phyloP scores from a whole-genome alignment of 2,329 filamentous ascomycete species.

The Xylaria digitata region DNA sequence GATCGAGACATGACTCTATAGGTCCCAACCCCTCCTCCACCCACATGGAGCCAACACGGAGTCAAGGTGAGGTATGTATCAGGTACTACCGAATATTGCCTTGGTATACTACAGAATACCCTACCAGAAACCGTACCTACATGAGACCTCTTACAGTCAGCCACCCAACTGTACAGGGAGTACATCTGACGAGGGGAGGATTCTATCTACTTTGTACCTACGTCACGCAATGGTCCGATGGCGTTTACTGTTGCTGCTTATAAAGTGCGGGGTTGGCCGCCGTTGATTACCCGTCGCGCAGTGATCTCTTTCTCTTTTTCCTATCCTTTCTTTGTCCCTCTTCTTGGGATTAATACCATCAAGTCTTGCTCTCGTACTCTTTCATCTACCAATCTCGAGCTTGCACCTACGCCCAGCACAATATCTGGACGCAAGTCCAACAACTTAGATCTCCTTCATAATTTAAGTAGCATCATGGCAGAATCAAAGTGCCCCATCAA shows the following conservation, averaged over 20 bases:
- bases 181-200: constrained; percentile 12
- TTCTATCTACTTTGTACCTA: constrained; percentile 13
- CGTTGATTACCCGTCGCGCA: constrained; percentile 9
- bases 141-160: constrained; percentile 1
- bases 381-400: neutral
- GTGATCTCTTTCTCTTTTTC: constrained; percentile 1
- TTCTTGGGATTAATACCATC: neutral
- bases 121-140: constrained; percentile 7
- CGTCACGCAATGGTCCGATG: constrained; percentile 35
- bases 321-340: neutral
- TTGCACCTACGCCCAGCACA: constrained; percentile 1
- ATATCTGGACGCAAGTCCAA: constrained; percentile 4
- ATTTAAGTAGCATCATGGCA: constrained; percentile 34
- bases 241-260: constrained; percentile 23
- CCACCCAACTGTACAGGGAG: constrained; percentile 15
- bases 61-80: neutral
- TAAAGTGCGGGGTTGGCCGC: constrained; percentile 41
- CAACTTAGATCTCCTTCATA: neutral
- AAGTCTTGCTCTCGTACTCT: constrained; percentile 1
- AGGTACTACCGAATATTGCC: neutral
- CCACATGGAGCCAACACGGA: neutral
- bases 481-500: constrained; percentile 38
- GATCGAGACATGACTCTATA: neutral
- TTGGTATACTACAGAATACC: neutral
- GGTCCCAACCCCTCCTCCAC: neutral